Base-by-base conservation (phyloP, 768 basidiomycete species). In the Trametes maxima region DNA sequence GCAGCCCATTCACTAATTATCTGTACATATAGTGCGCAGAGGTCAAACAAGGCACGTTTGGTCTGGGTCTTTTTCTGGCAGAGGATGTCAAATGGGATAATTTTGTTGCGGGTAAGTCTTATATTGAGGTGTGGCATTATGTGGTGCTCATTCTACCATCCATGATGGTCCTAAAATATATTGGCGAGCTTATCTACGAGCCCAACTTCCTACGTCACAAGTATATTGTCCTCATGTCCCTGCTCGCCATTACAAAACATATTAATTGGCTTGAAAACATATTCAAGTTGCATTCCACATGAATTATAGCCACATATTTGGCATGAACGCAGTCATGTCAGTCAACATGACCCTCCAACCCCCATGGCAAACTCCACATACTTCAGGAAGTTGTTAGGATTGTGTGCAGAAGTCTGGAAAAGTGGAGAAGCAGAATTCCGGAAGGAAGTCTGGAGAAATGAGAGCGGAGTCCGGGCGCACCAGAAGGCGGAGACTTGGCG, bases 251-350 rank as follows among this genome's bases (percentile, higher is more conserved):
- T 10, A n/a, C 7, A 11, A 3, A 14, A 6, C 5, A 28, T 21
- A 19, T 5, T 16, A 19, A 8, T 12, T 28, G 33, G 17, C n/a
- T 33, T 12, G 52, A 49, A 33, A 22, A 21, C 44, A 19, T 43
- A 40, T 55, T 68, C 68, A 84, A 82, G 47, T 84, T 13, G 76
- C 82, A 6, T 59, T 53, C 14, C 81, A 88, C 60, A 77, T 81
- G 39, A 70, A 76, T 5, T 80, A 88, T 42, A 85, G 80, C 60
- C 92, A 92, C 62, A 77, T 85, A 10, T 91, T 88, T 60, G 75
- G 75, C 19, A 69, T 91, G 51, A 82, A 86, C 64, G 43, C 68
- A 0, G 69, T 71, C 0, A 66, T 80, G 28, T 74, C 78, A 8
- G 66, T 90, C n/a, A 90, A 92, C 68, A 75, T 82, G 33, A 71